Evolutionary conservation across 1,139 yeast genomes (phyloP).

Genomic region (Blastobotrys illinoisensis): DNA sequence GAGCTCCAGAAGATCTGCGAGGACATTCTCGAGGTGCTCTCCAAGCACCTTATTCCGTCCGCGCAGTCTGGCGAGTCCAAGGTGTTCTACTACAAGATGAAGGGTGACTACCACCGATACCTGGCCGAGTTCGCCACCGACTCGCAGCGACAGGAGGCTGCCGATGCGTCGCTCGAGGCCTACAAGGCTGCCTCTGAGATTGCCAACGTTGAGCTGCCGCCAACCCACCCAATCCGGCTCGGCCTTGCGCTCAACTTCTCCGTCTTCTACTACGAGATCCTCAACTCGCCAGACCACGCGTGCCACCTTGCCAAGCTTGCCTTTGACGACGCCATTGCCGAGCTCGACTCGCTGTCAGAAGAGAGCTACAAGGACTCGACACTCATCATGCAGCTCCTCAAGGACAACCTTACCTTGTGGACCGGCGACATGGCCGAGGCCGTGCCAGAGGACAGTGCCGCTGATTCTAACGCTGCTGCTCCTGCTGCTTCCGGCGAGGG

Average conservation of each 20-base stretch:
- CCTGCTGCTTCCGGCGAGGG: slow-evolving; percentile 16
- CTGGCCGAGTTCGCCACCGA: slow-evolving; percentile 93
- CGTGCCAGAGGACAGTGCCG: slow-evolving; percentile 40
- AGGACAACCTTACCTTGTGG: slow-evolving; percentile 98
- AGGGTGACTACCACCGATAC: slow-evolving; percentile 99
- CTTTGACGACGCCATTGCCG: slow-evolving; percentile 98
- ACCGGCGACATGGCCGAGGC: slow-evolving; percentile 93
- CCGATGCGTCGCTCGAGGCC: slow-evolving; percentile 88
- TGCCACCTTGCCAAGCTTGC: slow-evolving; percentile 99
- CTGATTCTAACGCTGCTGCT: slow-evolving; percentile 7
- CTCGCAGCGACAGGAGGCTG: slow-evolving; percentile 89
- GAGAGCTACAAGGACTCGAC: slow-evolving; percentile 98
- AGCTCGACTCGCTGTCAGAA: slow-evolving; percentile 93
- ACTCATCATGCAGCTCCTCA: slow-evolving; percentile 94
- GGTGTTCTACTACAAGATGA: slow-evolving; percentile 98
- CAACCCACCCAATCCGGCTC: slow-evolving; percentile 97
- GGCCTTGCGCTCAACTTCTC: slow-evolving; percentile 98
- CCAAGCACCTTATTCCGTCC: slow-evolving; percentile 83
- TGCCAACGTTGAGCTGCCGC: slow-evolving; percentile 94
- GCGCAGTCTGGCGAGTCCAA: slow-evolving; percentile 97
- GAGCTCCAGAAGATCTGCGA: slow-evolving; percentile 93
- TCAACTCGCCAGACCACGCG: slow-evolving; percentile 97
- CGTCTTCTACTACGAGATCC: slow-evolving; percentile 95
- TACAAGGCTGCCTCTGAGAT: slow-evolving; percentile 94
- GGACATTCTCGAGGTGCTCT: slow-evolving; percentile 82